Base-by-base conservation (phyloP, 148 eudicot species). In the Persicaria maculosa region DNA sequence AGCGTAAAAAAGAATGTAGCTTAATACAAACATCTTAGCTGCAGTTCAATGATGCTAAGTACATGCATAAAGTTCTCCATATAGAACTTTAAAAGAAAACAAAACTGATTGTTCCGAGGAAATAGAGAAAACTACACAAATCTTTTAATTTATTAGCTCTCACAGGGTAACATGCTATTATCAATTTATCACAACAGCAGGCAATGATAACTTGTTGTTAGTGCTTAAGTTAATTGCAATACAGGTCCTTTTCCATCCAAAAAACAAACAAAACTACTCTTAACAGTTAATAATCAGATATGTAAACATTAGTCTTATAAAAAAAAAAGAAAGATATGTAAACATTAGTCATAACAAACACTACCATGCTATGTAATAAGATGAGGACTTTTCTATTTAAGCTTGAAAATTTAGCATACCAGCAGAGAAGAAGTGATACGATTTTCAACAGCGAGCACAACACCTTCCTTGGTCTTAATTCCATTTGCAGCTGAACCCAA, bases 401-500 rank as follows among this genome's bases (percentile, higher is more conserved):
- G 52, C 10, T 71, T 17, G 45, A 71, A 45, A 69, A 36, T 19
- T 50, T 20, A 20, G 9, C 79, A 72, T 83, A 95, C 98, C 97
- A 92, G 74, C 76, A 95, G 90, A 0, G 98, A 91, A 5, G 97
- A 95, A 74, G 97, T 95, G 82, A 92, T 90, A 47, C 97, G 92
- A 80, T 92, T 95, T 75, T 95, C 97, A 71, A 92, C 98, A 78
- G 94, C 98, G 79, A 95, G 96, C 75, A 92, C 97, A 75, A 95
- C 98, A 16, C 98, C 96, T 78, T 92, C 94, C 76, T 89, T 92
- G 46, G 98, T 95, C 88, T 85, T 92, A 75, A 95, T 68, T 68
- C 97, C 98, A 71, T 92, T 92, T 55, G 98, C 98, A 68, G 97
- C 92, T 12, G 98, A 95, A 74, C 98, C 98, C 80, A 92, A 79